These are phyloP conservation scores for Solanum hybrid DNA, from an alignment of 305 asterid genomes.

Conservation along the genomic window DNA sequence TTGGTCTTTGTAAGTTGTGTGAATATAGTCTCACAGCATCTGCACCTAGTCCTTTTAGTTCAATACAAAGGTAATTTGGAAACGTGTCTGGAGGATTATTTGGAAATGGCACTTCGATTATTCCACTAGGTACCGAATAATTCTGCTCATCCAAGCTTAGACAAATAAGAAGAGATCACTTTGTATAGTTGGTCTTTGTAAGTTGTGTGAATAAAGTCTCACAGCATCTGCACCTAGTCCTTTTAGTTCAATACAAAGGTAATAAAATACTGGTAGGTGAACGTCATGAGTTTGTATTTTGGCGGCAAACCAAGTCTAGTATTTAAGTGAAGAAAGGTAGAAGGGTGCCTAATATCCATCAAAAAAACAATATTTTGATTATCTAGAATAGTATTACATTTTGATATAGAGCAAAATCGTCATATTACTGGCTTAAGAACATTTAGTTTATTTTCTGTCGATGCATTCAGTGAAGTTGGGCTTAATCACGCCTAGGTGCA, in stretches of 20 bases:
- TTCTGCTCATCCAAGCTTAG: not conserved
- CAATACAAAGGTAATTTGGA: not conserved
- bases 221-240: not conserved
- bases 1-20: not conserved
- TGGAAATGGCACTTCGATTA: not conserved
- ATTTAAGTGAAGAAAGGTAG: not conserved
- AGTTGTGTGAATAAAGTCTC: not conserved
- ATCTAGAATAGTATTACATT: not conserved
- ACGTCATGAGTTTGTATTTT: not conserved
- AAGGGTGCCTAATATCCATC: not conserved
- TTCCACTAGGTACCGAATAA: not conserved
- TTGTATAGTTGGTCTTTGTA: not conserved
- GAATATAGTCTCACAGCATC: not conserved
- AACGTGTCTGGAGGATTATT: not conserved
- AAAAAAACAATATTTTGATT: not conserved
- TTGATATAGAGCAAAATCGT: not conserved
- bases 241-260: not conserved
- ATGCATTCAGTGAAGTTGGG: not conserved
- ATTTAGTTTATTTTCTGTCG: not conserved
- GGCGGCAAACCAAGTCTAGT: not conserved
- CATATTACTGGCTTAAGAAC: not conserved
- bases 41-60: not conserved
- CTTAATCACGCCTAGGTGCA: not conserved
- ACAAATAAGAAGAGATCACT: not conserved
- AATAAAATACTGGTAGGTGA: not conserved